phyloP scores from a whole-genome alignment of 768 basidiomycete genomes.

The Pisolithus tinctorius region DNA sequence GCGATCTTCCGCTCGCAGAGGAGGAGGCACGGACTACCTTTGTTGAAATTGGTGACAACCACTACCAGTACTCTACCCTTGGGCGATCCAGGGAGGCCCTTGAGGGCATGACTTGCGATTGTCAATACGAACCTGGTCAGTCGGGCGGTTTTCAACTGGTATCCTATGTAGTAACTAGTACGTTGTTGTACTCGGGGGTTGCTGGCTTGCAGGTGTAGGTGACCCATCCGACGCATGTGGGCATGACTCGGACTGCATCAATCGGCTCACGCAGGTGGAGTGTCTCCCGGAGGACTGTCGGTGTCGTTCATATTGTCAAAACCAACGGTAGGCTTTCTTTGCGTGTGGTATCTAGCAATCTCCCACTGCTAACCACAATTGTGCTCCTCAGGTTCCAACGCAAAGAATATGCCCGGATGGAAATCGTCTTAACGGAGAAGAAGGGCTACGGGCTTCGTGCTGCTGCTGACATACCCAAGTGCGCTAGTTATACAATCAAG shows the following conservation, averaged over 20 bases:
- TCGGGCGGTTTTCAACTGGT: slow-evolving; percentile 21
- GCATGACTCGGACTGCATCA: slow-evolving; percentile 88
- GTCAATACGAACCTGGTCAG: slow-evolving; percentile 76
- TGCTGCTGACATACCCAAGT: slow-evolving; percentile 59
- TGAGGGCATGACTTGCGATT: slow-evolving; percentile 96
- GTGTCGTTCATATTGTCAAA: slow-evolving; percentile 75
- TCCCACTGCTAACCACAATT: background rate
- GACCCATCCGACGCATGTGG: slow-evolving; percentile 71
- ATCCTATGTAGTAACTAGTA: slow-evolving; percentile 24
- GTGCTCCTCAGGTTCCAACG: slow-evolving; percentile 66
- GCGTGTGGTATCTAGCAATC: background rate
- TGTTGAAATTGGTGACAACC: slow-evolving; percentile 64
- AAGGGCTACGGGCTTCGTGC: slow-evolving; percentile 94
- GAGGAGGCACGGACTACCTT: slow-evolving; percentile 68
- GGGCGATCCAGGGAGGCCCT: slow-evolving; percentile 84
- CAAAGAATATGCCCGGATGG: slow-evolving; percentile 76
- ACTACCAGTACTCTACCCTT: slow-evolving; percentile 81
- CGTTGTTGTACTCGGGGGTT: slow-evolving; percentile 15
- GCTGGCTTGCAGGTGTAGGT: slow-evolving; percentile 45
- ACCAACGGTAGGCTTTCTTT: slow-evolving; percentile 65
- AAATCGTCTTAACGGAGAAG: slow-evolving; percentile 89
- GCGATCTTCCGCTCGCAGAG: slow-evolving; percentile 72
- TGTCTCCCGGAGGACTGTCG: slow-evolving; percentile 89
- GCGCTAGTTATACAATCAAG: slow-evolving; percentile 20
- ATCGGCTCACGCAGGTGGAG: slow-evolving; percentile 94